phyloP scores from a whole-genome alignment of 257 asterid species.

The Capsicum chinense region DNA sequence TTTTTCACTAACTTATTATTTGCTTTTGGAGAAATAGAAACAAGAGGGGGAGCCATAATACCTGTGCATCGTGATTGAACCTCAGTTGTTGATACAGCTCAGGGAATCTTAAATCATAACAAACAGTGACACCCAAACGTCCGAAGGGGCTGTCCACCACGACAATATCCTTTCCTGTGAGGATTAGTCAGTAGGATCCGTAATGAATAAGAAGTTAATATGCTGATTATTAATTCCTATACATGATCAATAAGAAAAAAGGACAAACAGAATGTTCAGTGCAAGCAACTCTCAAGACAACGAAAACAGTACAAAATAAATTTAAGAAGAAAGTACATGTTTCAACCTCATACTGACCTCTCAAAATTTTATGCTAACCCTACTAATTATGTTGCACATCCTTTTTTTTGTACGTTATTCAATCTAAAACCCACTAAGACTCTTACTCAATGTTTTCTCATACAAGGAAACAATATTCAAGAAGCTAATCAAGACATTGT shows the following conservation, averaged over 20 bases:
- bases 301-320: neutral
- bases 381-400: neutral
- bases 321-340: neutral
- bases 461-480: neutral
- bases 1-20: neutral
- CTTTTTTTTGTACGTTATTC: neutral
- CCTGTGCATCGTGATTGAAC: constrained; percentile 76
- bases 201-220: neutral
- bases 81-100: constrained; percentile 91
- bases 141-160: constrained; percentile 84
- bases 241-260: neutral
- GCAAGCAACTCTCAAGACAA: neutral
- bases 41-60: constrained; percentile 9
- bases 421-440: neutral
- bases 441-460: neutral
- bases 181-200: neutral
- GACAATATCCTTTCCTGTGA: constrained; percentile 66
- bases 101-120: constrained; percentile 94
- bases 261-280: neutral
- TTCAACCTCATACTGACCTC: neutral
- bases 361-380: neutral
- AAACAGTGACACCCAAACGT: constrained; percentile 79
- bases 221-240: neutral
- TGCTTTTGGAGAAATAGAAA: constrained; percentile 12
- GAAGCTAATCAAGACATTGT: neutral